phyloP scores from a whole-genome alignment of 2,329 filamentous ascomycete species.

The Kalaharituber pfeilii region DNA sequence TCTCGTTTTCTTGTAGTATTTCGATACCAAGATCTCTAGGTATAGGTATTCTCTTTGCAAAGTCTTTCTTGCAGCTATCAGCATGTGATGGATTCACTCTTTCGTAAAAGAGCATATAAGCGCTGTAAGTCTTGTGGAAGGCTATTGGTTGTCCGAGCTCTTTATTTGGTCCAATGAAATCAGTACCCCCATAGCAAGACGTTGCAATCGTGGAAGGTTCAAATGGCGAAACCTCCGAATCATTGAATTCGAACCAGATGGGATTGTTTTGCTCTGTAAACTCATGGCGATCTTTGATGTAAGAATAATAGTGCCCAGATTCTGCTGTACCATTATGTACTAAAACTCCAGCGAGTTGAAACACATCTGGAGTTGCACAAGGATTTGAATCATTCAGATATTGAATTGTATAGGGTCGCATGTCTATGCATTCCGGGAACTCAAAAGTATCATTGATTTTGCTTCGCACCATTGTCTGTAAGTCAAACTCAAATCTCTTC shows the following conservation, averaged over 20 bases:
- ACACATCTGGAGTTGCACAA: conserved; percentile 44
- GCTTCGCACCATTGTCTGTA: conserved; percentile 57
- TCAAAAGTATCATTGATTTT: conserved; percentile 95
- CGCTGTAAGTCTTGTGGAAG: conserved; percentile 57
- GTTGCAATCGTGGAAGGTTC: conserved; percentile 55
- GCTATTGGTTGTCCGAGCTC: conserved; percentile 15
- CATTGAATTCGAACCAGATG: conserved; percentile 85
- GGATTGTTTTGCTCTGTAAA: conserved; percentile 30
- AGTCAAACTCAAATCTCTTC: conserved; percentile 71
- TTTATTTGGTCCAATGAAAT: conserved; percentile 27
- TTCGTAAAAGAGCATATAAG: conserved; percentile 97
- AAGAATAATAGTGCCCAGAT: conserved; percentile 94
- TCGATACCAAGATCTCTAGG: conserved; percentile 33
- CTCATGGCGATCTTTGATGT: conserved; percentile 61
- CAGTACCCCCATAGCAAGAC: conserved; percentile 62
- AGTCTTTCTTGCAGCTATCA: conserved; percentile 17
- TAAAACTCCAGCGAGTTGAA: conserved; percentile 86
- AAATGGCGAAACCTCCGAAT: conserved; percentile 62
- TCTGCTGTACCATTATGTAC: conserved; percentile 87
- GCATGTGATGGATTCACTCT: conserved; percentile 33
- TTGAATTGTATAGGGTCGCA: conserved; percentile 79
- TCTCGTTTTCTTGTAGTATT: conserved; percentile 55
- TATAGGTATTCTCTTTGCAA: conserved; percentile 28
- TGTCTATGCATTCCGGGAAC: conserved; percentile 68
- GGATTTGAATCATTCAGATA: conserved; percentile 46